These are phyloP conservation scores for Amanita pseudoporphyria DNA, from an alignment of 768 basidiomycete genomes.

Conservation along the genomic window DNA sequence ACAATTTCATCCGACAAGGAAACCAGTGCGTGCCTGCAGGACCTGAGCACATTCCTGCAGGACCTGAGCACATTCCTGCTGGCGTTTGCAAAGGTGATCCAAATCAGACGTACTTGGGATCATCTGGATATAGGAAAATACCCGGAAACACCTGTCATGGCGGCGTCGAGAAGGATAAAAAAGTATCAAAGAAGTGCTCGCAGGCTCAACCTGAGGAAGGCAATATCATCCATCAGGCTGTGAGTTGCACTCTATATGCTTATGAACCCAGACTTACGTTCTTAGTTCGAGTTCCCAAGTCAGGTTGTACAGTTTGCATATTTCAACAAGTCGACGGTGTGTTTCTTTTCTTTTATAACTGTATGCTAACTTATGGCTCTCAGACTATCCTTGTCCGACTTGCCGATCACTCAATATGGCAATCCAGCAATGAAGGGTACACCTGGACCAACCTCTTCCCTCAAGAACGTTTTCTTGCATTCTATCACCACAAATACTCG, in stretches of 20 bases:
- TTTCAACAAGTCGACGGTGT: constrained; percentile 70
- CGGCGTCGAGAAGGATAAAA: constrained; percentile 64
- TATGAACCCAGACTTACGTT: neutral
- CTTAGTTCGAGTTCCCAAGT: constrained; percentile 56
- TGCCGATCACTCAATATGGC: constrained; percentile 74
- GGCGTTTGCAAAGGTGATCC: constrained; percentile 48
- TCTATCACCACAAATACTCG: constrained; percentile 79
- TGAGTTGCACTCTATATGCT: constrained; percentile 24
- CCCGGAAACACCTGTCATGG: constrained; percentile 84
- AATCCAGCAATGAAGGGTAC: constrained; percentile 93
- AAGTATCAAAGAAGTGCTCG: constrained; percentile 66
- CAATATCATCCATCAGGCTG: constrained; percentile 62
- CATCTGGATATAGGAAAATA: constrained; percentile 86
- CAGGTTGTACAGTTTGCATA: constrained; percentile 71
- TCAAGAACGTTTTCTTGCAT: constrained; percentile 60
- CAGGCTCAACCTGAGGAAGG: constrained; percentile 78
- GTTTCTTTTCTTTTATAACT: constrained; percentile 9
- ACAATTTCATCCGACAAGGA: constrained; percentile 73
- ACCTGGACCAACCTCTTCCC: constrained; percentile 68
- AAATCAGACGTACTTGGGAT: constrained; percentile 67
- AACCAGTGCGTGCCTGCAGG: constrained; percentile 76
- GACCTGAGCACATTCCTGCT: constrained; percentile 70
- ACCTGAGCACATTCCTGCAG: too few relatives aligned
- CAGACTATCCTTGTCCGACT: constrained; percentile 82
- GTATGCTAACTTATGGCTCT: constrained; percentile 5